phyloP scores from a whole-genome alignment of 805 yeast genomes.

The Maudiozyma serrabonitensis region DNA sequence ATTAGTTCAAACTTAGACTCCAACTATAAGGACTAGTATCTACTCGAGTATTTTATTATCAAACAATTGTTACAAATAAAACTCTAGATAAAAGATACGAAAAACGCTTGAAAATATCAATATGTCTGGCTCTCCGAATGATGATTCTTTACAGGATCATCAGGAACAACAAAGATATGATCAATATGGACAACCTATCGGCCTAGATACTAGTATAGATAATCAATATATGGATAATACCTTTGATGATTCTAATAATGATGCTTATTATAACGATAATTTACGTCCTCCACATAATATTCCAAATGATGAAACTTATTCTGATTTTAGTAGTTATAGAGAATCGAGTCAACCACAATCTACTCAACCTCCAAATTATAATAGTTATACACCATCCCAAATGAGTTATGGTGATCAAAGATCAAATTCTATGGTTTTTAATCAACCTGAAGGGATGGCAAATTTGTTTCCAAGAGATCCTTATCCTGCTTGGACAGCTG shows the following conservation, averaged over 20 bases:
- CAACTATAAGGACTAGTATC: no score
- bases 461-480: constrained; percentile 70
- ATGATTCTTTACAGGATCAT: not conserved
- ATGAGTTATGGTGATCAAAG: constrained; percentile 74
- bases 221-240: constrained; percentile 1
- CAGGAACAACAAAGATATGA: constrained; percentile 12
- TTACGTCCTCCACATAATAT: not conserved
- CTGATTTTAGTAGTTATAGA: constrained; percentile 54
- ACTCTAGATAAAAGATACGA: not conserved
- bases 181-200: constrained; percentile 32
- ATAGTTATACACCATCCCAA: constrained; percentile 62
- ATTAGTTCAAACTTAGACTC: no score
- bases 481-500: constrained; percentile 98
- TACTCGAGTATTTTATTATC: no score
- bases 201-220: constrained; percentile 19
- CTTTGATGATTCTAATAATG: constrained; percentile 11
- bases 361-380: constrained; percentile 37
- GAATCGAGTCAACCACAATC: constrained; percentile 18
- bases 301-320: constrained; percentile 39
- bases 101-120: not conserved
- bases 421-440: constrained; percentile 37
- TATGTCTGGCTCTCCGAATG: not conserved
- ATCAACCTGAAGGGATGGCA: not conserved
- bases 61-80: no score
- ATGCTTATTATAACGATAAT: constrained; percentile 1